Conservation (phyloP, 305 asterid genomes). For the Ajuga reptans region DNA sequence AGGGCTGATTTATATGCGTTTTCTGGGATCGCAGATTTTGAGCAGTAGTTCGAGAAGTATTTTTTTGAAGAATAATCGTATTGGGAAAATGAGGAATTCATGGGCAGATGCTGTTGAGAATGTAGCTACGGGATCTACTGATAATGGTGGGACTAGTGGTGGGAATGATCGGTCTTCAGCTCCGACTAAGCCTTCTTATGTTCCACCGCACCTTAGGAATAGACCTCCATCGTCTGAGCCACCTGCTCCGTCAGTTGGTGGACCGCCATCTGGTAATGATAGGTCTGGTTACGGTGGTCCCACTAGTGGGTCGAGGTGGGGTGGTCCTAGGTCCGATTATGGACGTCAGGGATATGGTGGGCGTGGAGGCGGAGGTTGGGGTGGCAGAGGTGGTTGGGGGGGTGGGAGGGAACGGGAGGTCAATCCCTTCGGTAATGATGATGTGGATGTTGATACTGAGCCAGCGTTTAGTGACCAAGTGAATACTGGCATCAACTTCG, state of each 20-base stretch:
- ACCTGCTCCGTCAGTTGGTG: constrained; percentile 42
- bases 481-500: constrained; percentile 63
- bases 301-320: constrained; percentile 39
- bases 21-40: neutral
- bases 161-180: constrained; percentile 12
- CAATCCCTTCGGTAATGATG: constrained; percentile 61
- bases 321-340: constrained; percentile 41
- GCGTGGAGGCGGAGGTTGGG: constrained; percentile 41
- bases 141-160: constrained; percentile 29
- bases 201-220: constrained; percentile 80
- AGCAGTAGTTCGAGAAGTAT: constrained; percentile 19
- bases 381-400: constrained; percentile 30
- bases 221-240: constrained; percentile 39
- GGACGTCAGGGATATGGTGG: constrained; percentile 49
- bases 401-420: constrained; percentile 59
- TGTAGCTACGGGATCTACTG: constrained; percentile 38
- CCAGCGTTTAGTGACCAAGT: constrained; percentile 40
- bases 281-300: constrained; percentile 41
- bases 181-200: constrained; percentile 49
- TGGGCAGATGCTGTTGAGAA: constrained; percentile 83
- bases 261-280: constrained; percentile 46
- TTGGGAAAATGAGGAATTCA: constrained; percentile 44
- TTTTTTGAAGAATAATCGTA: constrained; percentile 6
- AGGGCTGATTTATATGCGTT: neutral
- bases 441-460: constrained; percentile 34